These are phyloP conservation scores for Exophiala bonariae DNA, from an alignment of 2,329 filamentous ascomycete species.

Conservation along the genomic window DNA sequence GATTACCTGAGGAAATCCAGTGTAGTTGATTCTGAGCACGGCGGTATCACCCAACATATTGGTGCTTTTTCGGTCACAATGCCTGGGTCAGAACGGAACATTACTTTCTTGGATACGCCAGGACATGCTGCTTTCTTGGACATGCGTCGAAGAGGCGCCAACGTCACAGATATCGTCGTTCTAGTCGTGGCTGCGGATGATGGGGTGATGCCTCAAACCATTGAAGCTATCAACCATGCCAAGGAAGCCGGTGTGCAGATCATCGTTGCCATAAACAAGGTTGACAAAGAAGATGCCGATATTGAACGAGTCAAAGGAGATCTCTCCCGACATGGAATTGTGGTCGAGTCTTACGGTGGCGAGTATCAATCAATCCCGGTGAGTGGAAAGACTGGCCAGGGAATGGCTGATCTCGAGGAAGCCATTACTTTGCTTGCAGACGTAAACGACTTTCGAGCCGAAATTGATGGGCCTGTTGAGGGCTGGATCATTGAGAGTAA, in stretches of 20 bases:
- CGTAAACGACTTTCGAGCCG: conserved; percentile 84
- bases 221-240: conserved; percentile 95
- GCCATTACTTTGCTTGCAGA: conserved; percentile 83
- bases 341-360: conserved; percentile 92
- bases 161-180: conserved; percentile 95
- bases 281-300: conserved; percentile 82
- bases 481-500: conserved; percentile 93
- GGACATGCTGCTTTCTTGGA: conserved; percentile 93
- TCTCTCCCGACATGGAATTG: conserved; percentile 76
- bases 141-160: conserved; percentile 93
- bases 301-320: conserved; percentile 85
- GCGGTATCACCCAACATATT: conserved; percentile 97
- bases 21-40: conserved; percentile 86
- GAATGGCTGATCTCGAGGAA: conserved; percentile 91
- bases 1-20: conserved; percentile 93
- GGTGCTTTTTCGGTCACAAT: conserved; percentile 93
- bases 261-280: conserved; percentile 96
- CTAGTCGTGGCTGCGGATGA: conserved; percentile 96
- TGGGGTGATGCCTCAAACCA: conserved; percentile 93
- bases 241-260: conserved; percentile 84
- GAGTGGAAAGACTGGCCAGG: conserved; percentile 88
- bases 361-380: conserved; percentile 91
- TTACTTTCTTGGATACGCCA: conserved; percentile 96
- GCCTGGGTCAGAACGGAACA: conserved; percentile 74
- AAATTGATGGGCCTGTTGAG: conserved; percentile 74